Conservation (phyloP, 208 protist species). For the Trypanosomatidae sp. region DNA sequence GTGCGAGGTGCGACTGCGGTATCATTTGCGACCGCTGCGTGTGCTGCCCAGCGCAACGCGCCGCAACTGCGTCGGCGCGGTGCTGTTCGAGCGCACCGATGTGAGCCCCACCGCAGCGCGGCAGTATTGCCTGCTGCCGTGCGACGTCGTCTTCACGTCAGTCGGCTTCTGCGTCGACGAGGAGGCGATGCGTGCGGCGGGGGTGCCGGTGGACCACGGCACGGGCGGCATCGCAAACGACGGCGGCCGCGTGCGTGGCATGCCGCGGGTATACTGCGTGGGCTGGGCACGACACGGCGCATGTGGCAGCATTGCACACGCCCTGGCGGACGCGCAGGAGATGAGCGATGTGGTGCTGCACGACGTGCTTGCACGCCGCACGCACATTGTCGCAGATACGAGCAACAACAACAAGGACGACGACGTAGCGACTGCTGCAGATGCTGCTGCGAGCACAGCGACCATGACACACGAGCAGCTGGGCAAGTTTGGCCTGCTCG, state of each 20-base stretch:
- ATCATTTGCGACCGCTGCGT: slow-evolving; percentile 41
- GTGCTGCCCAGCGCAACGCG: slow-evolving; percentile 36
- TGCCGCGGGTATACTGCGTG: slow-evolving; percentile 73
- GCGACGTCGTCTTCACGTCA: slow-evolving; percentile 78
- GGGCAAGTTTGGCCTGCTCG: slow-evolving; percentile 80
- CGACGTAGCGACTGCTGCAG: not conserved
- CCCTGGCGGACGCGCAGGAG: slow-evolving; percentile 66
- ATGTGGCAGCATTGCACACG: slow-evolving; percentile 80
- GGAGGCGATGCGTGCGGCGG: slow-evolving; percentile 8
- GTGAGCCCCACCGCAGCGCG: not conserved
- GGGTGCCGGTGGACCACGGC: slow-evolving; percentile 61
- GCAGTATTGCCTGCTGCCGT: slow-evolving; percentile 49
- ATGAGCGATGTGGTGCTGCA: slow-evolving; percentile 41
- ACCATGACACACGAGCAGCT: too few species aligned
- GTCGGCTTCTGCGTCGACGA: slow-evolving; percentile 60
- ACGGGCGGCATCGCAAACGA: slow-evolving; percentile 56
- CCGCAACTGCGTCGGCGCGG: slow-evolving; percentile 40
- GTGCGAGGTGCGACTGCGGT: slow-evolving; percentile 59
- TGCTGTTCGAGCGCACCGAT: slow-evolving; percentile 54
- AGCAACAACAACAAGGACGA: slow-evolving; percentile 2
- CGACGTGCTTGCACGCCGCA: slow-evolving; percentile 36
- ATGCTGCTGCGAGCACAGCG: slow-evolving; percentile 2
- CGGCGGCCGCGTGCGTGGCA: slow-evolving; percentile 45
- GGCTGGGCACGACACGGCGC: slow-evolving; percentile 90
- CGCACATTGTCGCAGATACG: not conserved